Evolutionary conservation across 2,329 filamentous ascomycete species (phyloP), one percentile per base, ranked within the genome.

Genomic region (Teratosphaeria zuluensis): DNA sequence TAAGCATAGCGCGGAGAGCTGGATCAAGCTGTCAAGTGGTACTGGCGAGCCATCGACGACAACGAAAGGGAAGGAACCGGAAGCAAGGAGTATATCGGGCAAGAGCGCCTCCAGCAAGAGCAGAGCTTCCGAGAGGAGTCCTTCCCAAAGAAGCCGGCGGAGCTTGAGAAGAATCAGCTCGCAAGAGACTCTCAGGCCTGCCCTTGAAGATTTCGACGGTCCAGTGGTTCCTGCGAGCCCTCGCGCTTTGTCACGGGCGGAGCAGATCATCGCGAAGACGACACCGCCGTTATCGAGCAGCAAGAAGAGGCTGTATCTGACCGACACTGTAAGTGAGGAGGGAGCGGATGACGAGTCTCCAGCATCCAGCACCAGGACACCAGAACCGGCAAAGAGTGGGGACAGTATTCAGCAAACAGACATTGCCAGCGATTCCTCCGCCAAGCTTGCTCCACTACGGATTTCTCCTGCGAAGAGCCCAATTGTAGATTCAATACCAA

Each of bases 241-340:
- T 9, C 33, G 55, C 7, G 48, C 56, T 19, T 54, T 64, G 51
- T 67, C 68, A 14, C 58, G 66, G 33, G 65, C 64, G 21, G 65
- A 69, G 54, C 62, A 64, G 56, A 67, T 69, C 58, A 65, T 68
- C 46, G 62, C 65, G 3, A 61, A 60, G 55, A 60, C 66, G 30
- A 63, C 54, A 66, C 74, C 42, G 69, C 72, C 28, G 75, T 35
- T 53, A 12, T 73, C 73, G 52, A 75, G 72, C 60, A 68, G 70
- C 7, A 80, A 72, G 21, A 62, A 61, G 21, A 61, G 67, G 46
- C 56, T 69, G 24, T 70, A 66, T 57, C 59, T 69, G 57, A 62
- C 58, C 24, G 69, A 69, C 58, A 61, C 59, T 24, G 60, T 63
- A 30, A 58, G 58, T 53, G 66, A 66, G 33, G 63, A 63, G 58